phyloP scores from a whole-genome alignment of 2,329 filamentous ascomycete species.

The Fusarium sp. region DNA sequence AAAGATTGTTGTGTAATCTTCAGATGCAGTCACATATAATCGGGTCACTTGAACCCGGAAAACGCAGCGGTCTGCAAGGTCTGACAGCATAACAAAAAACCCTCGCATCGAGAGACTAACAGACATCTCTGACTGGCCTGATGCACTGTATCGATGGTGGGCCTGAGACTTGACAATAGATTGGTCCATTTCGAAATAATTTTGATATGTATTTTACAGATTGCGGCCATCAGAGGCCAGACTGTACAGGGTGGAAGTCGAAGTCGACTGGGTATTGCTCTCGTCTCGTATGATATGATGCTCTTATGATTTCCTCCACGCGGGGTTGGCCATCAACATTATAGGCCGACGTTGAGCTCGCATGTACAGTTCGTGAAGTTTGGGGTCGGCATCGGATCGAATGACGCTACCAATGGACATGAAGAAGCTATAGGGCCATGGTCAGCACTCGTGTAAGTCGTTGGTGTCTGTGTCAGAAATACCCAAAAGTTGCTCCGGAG shows the following conservation, averaged over 20 bases:
- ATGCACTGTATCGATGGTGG: constrained; percentile 18
- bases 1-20: constrained; percentile 17
- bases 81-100: constrained; percentile 16
- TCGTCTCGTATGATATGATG: constrained; percentile 35
- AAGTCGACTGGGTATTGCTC: constrained; percentile 39
- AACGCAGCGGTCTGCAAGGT: constrained; percentile 14
- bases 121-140: constrained; percentile 13
- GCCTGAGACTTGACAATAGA: constrained; percentile 19
- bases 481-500: constrained; percentile 97
- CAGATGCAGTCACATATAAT: constrained; percentile 2
- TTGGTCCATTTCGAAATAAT: constrained; percentile 30
- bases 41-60: constrained; percentile 15
- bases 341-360: constrained; percentile 78
- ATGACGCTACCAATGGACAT: constrained; percentile 99
- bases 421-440: constrained; percentile 73
- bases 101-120: constrained; percentile 19
- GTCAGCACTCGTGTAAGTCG: constrained; percentile 29
- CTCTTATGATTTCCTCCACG: constrained; percentile 47
- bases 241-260: constrained; percentile 40
- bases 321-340: constrained; percentile 59
- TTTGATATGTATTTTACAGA: constrained; percentile 44
- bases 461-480: constrained; percentile 38
- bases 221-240: constrained; percentile 36
- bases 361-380: constrained; percentile 78
- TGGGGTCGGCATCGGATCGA: constrained; percentile 85